These are phyloP conservation scores for Ustilago loliicola DNA, from an alignment of 1,284 basidiomycete species.

Conservation along the genomic window DNA sequence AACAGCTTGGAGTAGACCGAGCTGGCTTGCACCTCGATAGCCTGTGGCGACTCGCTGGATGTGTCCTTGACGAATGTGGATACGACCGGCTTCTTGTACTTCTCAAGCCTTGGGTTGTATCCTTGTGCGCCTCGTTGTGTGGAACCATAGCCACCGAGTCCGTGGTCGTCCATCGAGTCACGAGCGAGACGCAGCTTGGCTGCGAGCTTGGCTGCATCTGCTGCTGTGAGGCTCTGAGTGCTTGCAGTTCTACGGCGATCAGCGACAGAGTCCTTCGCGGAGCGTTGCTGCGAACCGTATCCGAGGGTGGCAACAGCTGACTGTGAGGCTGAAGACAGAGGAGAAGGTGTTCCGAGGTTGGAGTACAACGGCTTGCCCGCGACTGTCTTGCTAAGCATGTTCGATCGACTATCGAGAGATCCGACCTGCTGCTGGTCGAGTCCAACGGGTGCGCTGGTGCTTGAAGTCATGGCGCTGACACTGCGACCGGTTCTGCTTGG, in stretches of 20 bases:
- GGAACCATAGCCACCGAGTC: slow-evolving; percentile 19
- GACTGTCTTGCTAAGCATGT: slow-evolving; percentile 24
- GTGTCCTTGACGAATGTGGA: slow-evolving; percentile 59
- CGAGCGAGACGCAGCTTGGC: slow-evolving; percentile 60
- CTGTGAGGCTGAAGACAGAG: slow-evolving; percentile 30
- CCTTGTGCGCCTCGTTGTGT: slow-evolving; percentile 33
- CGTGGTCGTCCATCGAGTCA: slow-evolving; percentile 55
- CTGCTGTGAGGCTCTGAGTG: slow-evolving; percentile 59
- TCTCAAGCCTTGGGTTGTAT: slow-evolving; percentile 45
- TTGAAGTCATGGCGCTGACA: slow-evolving; percentile 39
- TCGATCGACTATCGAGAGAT: slow-evolving; percentile 21
- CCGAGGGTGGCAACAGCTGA: slow-evolving; percentile 19
- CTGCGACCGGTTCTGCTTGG: slow-evolving; percentile 29
- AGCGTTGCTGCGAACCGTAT: slow-evolving; percentile 14
- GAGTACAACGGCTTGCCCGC: slow-evolving; percentile 19
- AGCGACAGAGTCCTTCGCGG: slow-evolving; percentile 12
- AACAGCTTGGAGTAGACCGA: slow-evolving; percentile 54
- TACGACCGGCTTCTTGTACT: slow-evolving; percentile 61
- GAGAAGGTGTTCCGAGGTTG: slow-evolving; percentile 23
- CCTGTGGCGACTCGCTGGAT: slow-evolving; percentile 34
- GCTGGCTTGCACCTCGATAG: slow-evolving; percentile 45
- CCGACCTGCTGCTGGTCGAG: slow-evolving; percentile 35
- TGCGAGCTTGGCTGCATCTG: slow-evolving; percentile 62
- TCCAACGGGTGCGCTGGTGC: slow-evolving; percentile 44
- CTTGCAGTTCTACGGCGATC: slow-evolving; percentile 45